Evolutionary conservation across 306 rosid genomes (phyloP).

Genomic region (Vigna nakashimae): DNA sequence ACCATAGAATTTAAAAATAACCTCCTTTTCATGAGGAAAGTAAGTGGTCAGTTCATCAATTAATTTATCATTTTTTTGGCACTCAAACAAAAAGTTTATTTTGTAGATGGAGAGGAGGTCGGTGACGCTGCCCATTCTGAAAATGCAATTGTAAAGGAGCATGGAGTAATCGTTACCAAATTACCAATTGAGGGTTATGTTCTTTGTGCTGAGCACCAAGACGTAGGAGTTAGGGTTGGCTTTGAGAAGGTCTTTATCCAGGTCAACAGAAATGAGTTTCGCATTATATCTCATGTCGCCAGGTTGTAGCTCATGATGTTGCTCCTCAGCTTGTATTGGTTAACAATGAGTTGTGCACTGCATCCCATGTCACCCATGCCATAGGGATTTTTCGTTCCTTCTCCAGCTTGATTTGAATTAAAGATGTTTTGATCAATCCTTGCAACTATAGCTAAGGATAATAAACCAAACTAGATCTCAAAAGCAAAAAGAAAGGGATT

Average conservation of each 20-base stretch:
- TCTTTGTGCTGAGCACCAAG: slow-evolving; percentile 81
- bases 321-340: slow-evolving; percentile 81
- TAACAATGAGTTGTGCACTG: slow-evolving; percentile 51
- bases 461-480: too few species aligned
- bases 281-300: slow-evolving; percentile 95
- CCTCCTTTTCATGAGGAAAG: too few species aligned
- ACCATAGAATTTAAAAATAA: too few species aligned
- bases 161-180: slow-evolving; percentile 86
- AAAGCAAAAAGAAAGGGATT: too few species aligned
- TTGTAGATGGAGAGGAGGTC: slow-evolving; percentile 57
- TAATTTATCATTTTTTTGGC: too few species aligned
- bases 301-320: slow-evolving; percentile 83
- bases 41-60: too few species aligned
- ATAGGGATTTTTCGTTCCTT: too few species aligned
- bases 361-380: too few species aligned
- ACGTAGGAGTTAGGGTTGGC: slow-evolving; percentile 75
- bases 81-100: too few species aligned
- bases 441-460: too few species aligned
- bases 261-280: slow-evolving; percentile 72
- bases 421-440: too few species aligned
- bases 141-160: slow-evolving; percentile 85
- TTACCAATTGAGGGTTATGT: slow-evolving; percentile 86
- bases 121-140: slow-evolving; percentile 91
- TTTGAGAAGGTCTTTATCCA: slow-evolving; percentile 68
- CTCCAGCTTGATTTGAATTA: too few species aligned